Conservation (phyloP, 345 rosid genomes). For the Erodium maritimum region DNA sequence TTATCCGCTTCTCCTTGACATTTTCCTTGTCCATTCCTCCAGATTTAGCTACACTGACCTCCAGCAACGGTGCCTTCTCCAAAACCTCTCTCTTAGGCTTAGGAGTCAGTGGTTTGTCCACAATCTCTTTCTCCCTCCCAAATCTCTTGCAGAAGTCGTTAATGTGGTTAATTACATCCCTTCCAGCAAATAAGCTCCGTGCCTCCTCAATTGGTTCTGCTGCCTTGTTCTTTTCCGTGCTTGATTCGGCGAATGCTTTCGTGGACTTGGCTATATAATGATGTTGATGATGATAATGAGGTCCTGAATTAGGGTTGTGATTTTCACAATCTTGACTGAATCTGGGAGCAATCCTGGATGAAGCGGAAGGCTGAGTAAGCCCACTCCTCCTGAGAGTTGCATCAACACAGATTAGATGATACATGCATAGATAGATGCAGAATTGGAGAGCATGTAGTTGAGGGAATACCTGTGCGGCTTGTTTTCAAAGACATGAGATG, state of each 20-base stretch:
- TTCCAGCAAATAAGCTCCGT: conserved; percentile 52
- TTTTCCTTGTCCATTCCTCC: conserved; percentile 22
- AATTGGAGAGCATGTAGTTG: background rate
- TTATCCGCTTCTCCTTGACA: conserved; percentile 41
- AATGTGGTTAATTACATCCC: conserved; percentile 61
- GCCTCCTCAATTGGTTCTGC: conserved; percentile 10
- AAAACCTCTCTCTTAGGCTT: conserved; percentile 14
- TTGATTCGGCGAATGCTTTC: conserved; percentile 44
- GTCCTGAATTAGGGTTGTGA: conserved; percentile 48
- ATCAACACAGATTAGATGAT: conserved; percentile 10
- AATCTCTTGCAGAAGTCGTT: conserved; percentile 70
- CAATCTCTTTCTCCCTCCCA: conserved; percentile 63
- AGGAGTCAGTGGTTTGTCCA: conserved; percentile 10
- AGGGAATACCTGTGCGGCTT: conserved; percentile 33
- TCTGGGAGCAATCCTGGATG: conserved; percentile 14
- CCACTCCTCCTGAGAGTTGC: conserved; percentile 46
- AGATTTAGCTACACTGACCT: conserved; percentile 27
- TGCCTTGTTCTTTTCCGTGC: conserved; percentile 41
- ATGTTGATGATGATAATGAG: conserved; percentile 34
- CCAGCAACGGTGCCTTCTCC: conserved; percentile 52
- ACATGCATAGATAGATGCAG: background rate
- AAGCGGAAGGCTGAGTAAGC: conserved; percentile 25
- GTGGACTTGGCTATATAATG: conserved; percentile 30
- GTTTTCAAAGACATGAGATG: conserved; percentile 17
- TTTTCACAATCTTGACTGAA: conserved; percentile 45